These are phyloP conservation scores for Tetraselmis striata DNA, from an alignment of 139 green algal species.

Conservation along the genomic window DNA sequence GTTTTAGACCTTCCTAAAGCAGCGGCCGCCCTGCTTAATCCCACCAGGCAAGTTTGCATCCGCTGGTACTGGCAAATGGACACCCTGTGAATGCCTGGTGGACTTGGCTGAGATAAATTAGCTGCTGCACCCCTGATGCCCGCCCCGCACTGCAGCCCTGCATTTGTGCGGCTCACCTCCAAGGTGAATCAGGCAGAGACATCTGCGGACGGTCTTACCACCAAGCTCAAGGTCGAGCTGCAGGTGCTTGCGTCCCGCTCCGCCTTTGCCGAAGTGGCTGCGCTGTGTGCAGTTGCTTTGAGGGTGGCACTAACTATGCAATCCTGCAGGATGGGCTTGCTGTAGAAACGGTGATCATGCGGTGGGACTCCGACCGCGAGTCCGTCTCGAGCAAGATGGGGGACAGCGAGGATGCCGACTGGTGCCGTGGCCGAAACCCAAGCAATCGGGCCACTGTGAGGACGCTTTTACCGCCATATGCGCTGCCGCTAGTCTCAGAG, in stretches of 20 bases:
- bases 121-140: too few relatives aligned
- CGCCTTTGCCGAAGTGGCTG: too few relatives aligned
- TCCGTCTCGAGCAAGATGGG: constrained; percentile 3
- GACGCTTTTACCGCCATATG: background rate
- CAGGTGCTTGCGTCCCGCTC: too few relatives aligned
- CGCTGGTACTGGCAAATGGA: too few relatives aligned
- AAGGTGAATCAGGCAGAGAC: constrained; percentile 19
- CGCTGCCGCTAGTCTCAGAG: background rate
- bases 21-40: constrained; percentile 39
- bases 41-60: too few relatives aligned
- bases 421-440: background rate
- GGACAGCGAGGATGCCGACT: background rate
- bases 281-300: too few relatives aligned
- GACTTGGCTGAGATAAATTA: too few relatives aligned
- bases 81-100: too few relatives aligned
- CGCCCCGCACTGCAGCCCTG: too few relatives aligned
- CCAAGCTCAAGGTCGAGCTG: constrained; percentile 81
- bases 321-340: constrained; percentile 88
- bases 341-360: constrained; percentile 86
- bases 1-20: constrained; percentile 66
- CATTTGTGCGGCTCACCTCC: constrained; percentile 50
- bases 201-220: constrained; percentile 62
- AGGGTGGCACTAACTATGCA: too few relatives aligned
- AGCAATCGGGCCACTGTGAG: background rate
- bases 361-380: constrained; percentile 64